Base-by-base conservation (phyloP, 116 monocot species). In the Cymodocea nodosa region DNA sequence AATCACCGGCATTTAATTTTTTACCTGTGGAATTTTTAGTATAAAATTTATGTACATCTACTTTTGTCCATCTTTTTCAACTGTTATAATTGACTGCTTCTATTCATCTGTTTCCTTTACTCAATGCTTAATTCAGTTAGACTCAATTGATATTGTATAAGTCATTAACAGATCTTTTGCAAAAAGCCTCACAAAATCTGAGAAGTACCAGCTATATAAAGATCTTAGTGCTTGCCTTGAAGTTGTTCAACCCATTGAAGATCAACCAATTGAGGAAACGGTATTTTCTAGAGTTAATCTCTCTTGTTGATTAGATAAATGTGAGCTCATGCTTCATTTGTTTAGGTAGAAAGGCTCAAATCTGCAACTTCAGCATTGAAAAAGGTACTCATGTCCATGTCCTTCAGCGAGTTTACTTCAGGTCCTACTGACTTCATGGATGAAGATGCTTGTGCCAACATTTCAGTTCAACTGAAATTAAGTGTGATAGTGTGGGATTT, bases 401-500 rank as follows among this genome's bases (percentile, higher is more conserved):
- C 71, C 55, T 86, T 98, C 51, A 70, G 75, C 37, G 92, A 98
- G 36, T 78, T 71, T 56, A 67, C 23, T 63, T 68, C 77, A 68
- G 73, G 78, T 17, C 79, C 84, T 52, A 70, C 69, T 44, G 92
- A 92, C 70, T 82, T 82, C 75, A 98, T 98, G 98, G 98, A 98
- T 67, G 98, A 98, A 71, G 98, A 98, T 79, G 57, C 59, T 74
- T 60, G 51, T 34, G 80, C 81, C 65, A 86, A 75, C 63, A 63
- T 79, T 34, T 83, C 89, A 69, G 30, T 98, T 52, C 77, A 69
- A 56, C 40, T 98, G 61, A 91, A 89, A 74, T 67, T 98, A 54
- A 78, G 73, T 67, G 75, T 98, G 59, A 92, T 89, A 69, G 82
- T 98, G 25, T 98, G 98, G 98, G 89, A 98, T 70, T 98, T 98